Percentiles rank a stretch among this genome's conserved stretches.
Conservation (phyloP, 805 yeast genomes). For the Yarrowia keelungensis region DNA sequence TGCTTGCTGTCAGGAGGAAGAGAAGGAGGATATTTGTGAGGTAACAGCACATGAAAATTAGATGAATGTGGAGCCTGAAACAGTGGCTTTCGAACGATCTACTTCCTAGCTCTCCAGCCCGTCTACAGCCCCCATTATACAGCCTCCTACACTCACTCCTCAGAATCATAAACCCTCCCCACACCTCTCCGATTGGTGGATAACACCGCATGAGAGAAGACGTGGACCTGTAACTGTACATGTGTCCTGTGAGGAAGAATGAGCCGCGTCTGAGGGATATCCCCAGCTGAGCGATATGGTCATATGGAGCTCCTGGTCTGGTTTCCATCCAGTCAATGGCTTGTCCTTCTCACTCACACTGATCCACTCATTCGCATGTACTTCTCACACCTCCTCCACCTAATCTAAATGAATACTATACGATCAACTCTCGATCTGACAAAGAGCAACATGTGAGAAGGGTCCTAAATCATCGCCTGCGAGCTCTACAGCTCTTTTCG, state of each 20-base stretch:
- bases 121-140: too few relatives aligned
- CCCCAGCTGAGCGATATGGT: too few relatives aligned
- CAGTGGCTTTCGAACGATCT: too few relatives aligned
- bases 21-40: background rate
- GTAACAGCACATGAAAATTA: background rate
- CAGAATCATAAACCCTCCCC: constrained; percentile 12
- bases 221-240: constrained; percentile 12
- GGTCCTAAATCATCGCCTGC: background rate
- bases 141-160: too few relatives aligned
- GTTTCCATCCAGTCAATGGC: too few relatives aligned
- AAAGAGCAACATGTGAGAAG: background rate
- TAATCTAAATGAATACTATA: too few relatives aligned
- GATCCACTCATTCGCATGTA: too few relatives aligned
- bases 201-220: constrained; percentile 30
- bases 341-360: too few relatives aligned
- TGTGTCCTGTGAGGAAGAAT: constrained; percentile 19
- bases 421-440: too few relatives aligned
- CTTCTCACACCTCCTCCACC: too few relatives aligned
- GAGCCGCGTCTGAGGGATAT: constrained; percentile 4
- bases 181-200: constrained; percentile 33
- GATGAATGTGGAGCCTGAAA: background rate
- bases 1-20: constrained; percentile 1
- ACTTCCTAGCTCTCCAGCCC: too few relatives aligned
- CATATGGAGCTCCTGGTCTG: too few relatives aligned
- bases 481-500: background rate